phyloP scores from a whole-genome alignment of 345 rosid genomes.

The Chamaenerion angustifolium region DNA sequence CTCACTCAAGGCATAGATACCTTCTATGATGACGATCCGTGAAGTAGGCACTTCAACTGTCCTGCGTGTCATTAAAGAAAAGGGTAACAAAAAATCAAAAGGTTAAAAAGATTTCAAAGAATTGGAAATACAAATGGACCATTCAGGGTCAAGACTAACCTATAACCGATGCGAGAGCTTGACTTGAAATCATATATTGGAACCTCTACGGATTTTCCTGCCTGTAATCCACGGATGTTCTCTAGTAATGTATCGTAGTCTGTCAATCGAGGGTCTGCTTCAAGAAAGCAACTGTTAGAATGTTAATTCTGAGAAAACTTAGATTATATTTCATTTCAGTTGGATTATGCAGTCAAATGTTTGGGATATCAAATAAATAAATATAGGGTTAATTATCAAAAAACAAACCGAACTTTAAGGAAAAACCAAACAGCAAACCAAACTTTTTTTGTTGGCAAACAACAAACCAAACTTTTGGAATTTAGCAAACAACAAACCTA shows the following conservation, averaged over 20 bases:
- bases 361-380: too few relatives aligned
- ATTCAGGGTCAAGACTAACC: slow-evolving; percentile 27
- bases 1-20: slow-evolving; percentile 89
- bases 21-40: slow-evolving; percentile 86
- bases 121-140: not conserved
- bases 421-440: too few relatives aligned
- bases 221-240: slow-evolving; percentile 70
- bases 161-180: slow-evolving; percentile 80
- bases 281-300: slow-evolving; percentile 9
- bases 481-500: too few relatives aligned
- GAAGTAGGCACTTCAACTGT: slow-evolving; percentile 89
- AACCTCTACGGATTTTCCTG: slow-evolving; percentile 76
- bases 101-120: too few relatives aligned
- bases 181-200: slow-evolving; percentile 93
- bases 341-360: not conserved
- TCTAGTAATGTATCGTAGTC: slow-evolving; percentile 86
- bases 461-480: too few relatives aligned
- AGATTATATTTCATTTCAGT: not conserved
- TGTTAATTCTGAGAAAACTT: too few relatives aligned
- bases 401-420: too few relatives aligned
- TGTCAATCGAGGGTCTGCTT: slow-evolving; percentile 88
- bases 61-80: slow-evolving; percentile 18
- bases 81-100: not conserved
- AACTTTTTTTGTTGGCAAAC: too few relatives aligned
- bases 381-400: too few relatives aligned